Evolutionary conservation across 2,329 filamentous ascomycete species (phyloP), one percentile per base, ranked within the genome.

Genomic region (Lasiodiplodia hormozganensis): DNA sequence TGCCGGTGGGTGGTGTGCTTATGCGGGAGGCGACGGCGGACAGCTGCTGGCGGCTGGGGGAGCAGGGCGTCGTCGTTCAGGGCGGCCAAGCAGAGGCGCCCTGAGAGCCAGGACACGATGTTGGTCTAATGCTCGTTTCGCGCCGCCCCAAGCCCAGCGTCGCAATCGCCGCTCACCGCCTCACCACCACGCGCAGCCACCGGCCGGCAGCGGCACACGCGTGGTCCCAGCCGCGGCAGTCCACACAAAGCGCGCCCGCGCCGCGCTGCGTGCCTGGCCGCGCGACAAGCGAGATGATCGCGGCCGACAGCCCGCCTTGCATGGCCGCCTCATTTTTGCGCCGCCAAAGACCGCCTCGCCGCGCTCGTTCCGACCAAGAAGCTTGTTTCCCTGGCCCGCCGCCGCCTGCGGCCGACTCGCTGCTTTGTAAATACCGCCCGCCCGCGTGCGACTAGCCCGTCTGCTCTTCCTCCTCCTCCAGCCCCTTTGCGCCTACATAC

Each of bases 251-350:
- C 36, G 28, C 23, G 57, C 21, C 40, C 21, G 43, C 31, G 28
- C 62, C 49, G 62, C 62, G 62, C 62, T 54, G 51, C 52, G 60
- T 64, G 60, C 62, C 51, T 65, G 49, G 62, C 34, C 21, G n/a
- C 40, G 25, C 16, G 28, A n/a, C 47, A 65, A 65, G 62, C 62
- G 62, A 65, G 62, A 65, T 54, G 62, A 53, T 65, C 58, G 58
- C 58, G 58, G 58, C 58, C 25, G n/a, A 43, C n/a, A 43, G 58
- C 58, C 28, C 60, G 60, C 60, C 60, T 64, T 64, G 62, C 62
- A 56, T 65, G 51, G 51, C 36, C 49, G 62, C 62, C 62, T 65
- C 62, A 65, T 65, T 65, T 54, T 65, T 65, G 62, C 60, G 60
- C 57, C 25, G 57, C 40, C 57, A n/a, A 14, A 36, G n/a, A 43